Base-by-base conservation (phyloP, 1,139 yeast species). In the Candida gigantensis region DNA sequence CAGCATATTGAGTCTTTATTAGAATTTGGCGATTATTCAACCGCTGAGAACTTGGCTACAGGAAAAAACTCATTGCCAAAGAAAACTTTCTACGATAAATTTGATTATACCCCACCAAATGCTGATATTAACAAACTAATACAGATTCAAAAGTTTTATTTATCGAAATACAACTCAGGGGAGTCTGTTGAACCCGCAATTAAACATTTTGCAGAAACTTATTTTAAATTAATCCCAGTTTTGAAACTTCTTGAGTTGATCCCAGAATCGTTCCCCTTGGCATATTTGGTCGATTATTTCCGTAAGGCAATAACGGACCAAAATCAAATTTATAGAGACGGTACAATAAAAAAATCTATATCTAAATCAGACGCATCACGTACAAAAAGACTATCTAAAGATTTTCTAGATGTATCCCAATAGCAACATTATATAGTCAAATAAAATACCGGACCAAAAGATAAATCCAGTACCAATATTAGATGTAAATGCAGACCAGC, bases 391-490 rank as follows among this genome's bases (percentile, higher is more conserved):
- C 43, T 55, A 14, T 46, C 42, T 29, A 36, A 43, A 19, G 42
- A 43, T 24, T 37, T 29, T n/a, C n/a, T 43, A 73, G 37, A 71
- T 53, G 39, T 58, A 55, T 2, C 82, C 81, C 26, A 62, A 50
- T 15, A 80, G 41, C 44, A 68, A 67, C 50, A 78, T 57, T 26
- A 81, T 42, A 58, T 89, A 92, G 58, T 92, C 97, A 33, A 81
- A 52, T 29, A 84, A 55, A 50, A 89, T 77, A 7, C 97, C 97
- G 21, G 73, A 65, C 72, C 89, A 82, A 46, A 92, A 72, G 35
- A 79, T 75, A 50, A 84, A 77, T 2, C 97, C 98, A 4, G 95
- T 86, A 42, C 72, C 71, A 49, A 90, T 84, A 59, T 90, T 92
- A 30, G 80, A 77, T 11, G 72, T 72, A 58, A 92, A 92, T 58